phyloP scores from a whole-genome alignment of 495 filamentous ascomycete genomes.

The Daldinia decipiens region DNA sequence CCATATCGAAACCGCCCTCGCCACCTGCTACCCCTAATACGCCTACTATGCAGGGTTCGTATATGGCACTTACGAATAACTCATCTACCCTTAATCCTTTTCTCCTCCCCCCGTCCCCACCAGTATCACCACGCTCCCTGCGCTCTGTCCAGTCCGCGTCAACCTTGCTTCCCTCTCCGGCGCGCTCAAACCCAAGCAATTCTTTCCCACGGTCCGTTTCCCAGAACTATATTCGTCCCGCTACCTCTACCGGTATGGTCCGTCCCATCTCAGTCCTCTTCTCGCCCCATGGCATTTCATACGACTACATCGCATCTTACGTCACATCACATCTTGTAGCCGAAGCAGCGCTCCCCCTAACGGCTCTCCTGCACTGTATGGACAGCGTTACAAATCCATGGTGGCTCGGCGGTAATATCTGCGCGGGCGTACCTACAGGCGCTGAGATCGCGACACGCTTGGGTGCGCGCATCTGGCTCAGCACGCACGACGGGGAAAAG shows the following conservation, averaged over 20 bases:
- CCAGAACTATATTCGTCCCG: slow-evolving; percentile 33
- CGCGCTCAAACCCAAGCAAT: slow-evolving; percentile 15
- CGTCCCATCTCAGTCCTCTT: slow-evolving; percentile 66
- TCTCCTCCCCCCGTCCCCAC: slow-evolving; percentile 56
- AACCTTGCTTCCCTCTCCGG: slow-evolving; percentile 46
- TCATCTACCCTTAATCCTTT: slow-evolving; percentile 56
- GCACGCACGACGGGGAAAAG: slow-evolving; percentile 74
- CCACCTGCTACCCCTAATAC: slow-evolving; percentile 50
- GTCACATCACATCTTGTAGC: slow-evolving; percentile 63
- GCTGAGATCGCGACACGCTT: slow-evolving; percentile 65
- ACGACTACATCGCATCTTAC: slow-evolving; percentile 61
- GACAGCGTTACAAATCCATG: slow-evolving; percentile 68
- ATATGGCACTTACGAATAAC: slow-evolving; percentile 57
- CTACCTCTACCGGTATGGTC: slow-evolving; percentile 23
- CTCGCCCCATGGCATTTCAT: slow-evolving; percentile 68
- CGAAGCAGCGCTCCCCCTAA: slow-evolving; percentile 69
- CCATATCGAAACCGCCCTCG: slow-evolving; percentile 39
- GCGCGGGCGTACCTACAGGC: slow-evolving; percentile 66
- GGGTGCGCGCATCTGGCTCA: slow-evolving; percentile 67
- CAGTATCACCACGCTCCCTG: slow-evolving; percentile 46
- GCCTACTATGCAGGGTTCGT: slow-evolving; percentile 30
- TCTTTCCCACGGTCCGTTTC: slow-evolving; percentile 34
- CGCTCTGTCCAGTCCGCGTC: slow-evolving; percentile 50
- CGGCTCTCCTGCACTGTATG: slow-evolving; percentile 71
- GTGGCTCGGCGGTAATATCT: slow-evolving; percentile 72